Evolutionary conservation across 176 grass and related monocot species (phyloP), one percentile per base, ranked within the genome.

Genomic region (Eragrostis curvula): DNA sequence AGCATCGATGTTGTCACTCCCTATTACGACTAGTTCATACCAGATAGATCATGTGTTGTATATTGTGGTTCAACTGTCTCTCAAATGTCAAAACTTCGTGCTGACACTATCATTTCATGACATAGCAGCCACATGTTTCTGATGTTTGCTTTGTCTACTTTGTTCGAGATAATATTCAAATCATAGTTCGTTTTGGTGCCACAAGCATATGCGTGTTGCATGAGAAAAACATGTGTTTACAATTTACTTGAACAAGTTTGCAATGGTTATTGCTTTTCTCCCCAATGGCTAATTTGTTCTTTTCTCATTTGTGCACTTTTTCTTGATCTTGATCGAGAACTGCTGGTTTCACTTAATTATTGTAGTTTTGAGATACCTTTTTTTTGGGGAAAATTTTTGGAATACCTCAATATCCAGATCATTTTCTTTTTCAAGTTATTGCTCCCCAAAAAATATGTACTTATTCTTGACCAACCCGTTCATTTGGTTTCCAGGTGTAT

Each of bases 401-500:
- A 40, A 81, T 30, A 44, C 20, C 55, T 64, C 7, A 70, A 11
- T 60, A 39, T 43, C 4, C 12, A 27, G 5, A 40, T 87, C 20
- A 20, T 15, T 52, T 79, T n/a, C n/a, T 13, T 66, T 57, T 17
- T 62, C 42, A 45, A 88, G 48, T 66, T 28, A 83, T 45, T 79
- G 80, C 29, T 65, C 63, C 51, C 25, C 2, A 3, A 45, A 64
- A 78, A 74, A 48, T 71, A 24, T 66, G 3, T 25, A 58, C 28
- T 14, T 57, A 14, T 69, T 21, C 68, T 80, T 83, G 39, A 78
- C n/a, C 65, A 49, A 72, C 68, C 66, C 52, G 3, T 46, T 41
- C 51, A 64, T 72, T 68, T 71, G 62, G 6, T 83, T 73, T 82
- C 76, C 88, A 98, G 92, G 85, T 98, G 53, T 98, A 89, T 91